Evolutionary conservation across 1,139 yeast species (phyloP).

Genomic region (Blastobotrys proliferans): DNA sequence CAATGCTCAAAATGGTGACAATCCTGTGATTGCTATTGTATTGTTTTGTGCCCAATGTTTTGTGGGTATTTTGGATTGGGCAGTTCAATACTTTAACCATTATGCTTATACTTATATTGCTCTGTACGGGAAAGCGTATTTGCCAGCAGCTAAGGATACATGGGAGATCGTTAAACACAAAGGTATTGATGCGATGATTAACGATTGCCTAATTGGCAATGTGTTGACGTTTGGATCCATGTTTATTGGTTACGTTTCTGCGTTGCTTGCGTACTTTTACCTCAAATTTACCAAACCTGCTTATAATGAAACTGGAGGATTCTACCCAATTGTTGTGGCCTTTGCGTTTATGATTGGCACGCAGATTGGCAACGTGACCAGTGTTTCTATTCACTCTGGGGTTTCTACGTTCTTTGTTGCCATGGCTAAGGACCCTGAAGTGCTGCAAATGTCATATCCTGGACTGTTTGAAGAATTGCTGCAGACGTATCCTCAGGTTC

Average conservation of each 20-base stretch:
- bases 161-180: constrained; percentile 72
- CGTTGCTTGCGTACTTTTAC: constrained; percentile 67
- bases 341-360: constrained; percentile 71
- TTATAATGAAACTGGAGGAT: constrained; percentile 63
- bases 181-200: constrained; percentile 83
- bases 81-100: constrained; percentile 81
- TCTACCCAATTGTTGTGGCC: constrained; percentile 72
- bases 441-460: constrained; percentile 73
- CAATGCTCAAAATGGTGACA: constrained; percentile 42
- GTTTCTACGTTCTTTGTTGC: constrained; percentile 84
- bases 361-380: constrained; percentile 70
- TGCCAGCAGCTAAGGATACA: constrained; percentile 75
- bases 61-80: constrained; percentile 67
- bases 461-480: constrained; percentile 69
- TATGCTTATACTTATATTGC: constrained; percentile 89
- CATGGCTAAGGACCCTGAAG: constrained; percentile 82
- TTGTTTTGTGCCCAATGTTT: constrained; percentile 54
- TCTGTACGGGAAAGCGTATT: constrained; percentile 75
- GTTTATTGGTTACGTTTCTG: constrained; percentile 64
- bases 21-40: constrained; percentile 51
- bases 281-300: constrained; percentile 68
- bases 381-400: constrained; percentile 75
- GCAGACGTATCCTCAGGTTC: constrained; percentile 70
- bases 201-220: constrained; percentile 76
- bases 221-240: constrained; percentile 69